These are phyloP conservation scores for Lentinus tigrinus DNA, from an alignment of 768 basidiomycete genomes.

Conservation along the genomic window DNA sequence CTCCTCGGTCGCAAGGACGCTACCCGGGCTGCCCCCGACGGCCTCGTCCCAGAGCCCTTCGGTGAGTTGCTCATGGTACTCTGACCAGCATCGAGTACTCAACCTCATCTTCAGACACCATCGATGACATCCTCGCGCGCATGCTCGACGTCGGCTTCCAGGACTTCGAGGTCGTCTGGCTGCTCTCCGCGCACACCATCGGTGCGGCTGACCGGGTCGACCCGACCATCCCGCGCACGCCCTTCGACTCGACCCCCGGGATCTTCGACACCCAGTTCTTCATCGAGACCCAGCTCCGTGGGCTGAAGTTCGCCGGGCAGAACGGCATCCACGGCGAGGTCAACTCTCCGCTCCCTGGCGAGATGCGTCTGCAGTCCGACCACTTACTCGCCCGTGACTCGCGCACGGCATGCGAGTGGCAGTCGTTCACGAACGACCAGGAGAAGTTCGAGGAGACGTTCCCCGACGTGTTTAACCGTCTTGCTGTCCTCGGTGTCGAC, in stretches of 20 bases:
- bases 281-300: conserved; percentile 26
- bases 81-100: neutral
- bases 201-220: conserved; percentile 28
- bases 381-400: conserved; percentile 31
- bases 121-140: conserved; percentile 23
- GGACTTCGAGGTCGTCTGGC: conserved; percentile 23
- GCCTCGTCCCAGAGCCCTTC: conserved; percentile 19
- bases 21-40: conserved; percentile 17
- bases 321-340: conserved; percentile 40
- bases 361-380: conserved; percentile 47
- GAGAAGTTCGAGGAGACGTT: neutral
- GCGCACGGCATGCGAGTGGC: conserved; percentile 49
- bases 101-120: conserved; percentile 6
- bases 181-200: conserved; percentile 26
- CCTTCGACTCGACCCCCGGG: conserved; percentile 27
- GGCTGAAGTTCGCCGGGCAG: conserved; percentile 30
- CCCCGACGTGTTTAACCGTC: conserved; percentile 16
- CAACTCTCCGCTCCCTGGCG: conserved; percentile 38
- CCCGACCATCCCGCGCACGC: conserved; percentile 22
- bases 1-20: conserved; percentile 14
- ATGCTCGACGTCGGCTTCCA: conserved; percentile 26
- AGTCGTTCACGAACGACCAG: conserved; percentile 35
- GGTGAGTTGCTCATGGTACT: neutral
- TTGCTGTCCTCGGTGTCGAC: conserved; percentile 26
- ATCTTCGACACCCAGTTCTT: conserved; percentile 23